phyloP scores from a whole-genome alignment of 768 basidiomycete species.

The Mycena galericulata region DNA sequence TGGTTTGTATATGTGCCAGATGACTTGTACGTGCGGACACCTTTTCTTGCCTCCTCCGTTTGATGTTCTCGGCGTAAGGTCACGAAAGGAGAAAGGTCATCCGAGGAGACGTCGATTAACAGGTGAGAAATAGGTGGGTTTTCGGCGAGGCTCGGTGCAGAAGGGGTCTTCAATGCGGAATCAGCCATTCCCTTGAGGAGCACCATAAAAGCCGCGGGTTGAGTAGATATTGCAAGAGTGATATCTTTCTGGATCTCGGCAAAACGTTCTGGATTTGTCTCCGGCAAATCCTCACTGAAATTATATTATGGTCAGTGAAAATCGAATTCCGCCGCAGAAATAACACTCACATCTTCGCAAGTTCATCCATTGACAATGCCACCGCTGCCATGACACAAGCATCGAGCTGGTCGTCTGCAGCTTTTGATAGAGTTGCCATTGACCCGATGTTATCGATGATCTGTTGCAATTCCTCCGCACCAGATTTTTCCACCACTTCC shows the following conservation, averaged over 20 bases:
- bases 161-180: not conserved
- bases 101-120: not conserved
- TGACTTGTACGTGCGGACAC: not conserved
- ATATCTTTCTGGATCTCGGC: slow-evolving; percentile 6
- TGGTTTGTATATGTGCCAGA: slow-evolving; percentile 4
- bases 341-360: not conserved
- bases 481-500: not conserved
- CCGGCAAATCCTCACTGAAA: not conserved
- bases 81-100: too few species aligned
- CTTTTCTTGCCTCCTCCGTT: too few species aligned
- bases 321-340: not conserved
- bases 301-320: not conserved
- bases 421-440: not conserved
- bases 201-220: not conserved
- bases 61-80: too few species aligned
- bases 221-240: not conserved
- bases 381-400: too few species aligned
- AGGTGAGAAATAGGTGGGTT: not conserved
- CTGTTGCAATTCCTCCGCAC: not conserved
- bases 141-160: not conserved
- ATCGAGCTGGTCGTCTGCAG: too few species aligned
- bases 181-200: slow-evolving; percentile 1
- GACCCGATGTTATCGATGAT: not conserved
- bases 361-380: too few species aligned
- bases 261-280: not conserved